Conservation (phyloP, 441 rosid genomes). For the Populus trichocarpa region DNA sequence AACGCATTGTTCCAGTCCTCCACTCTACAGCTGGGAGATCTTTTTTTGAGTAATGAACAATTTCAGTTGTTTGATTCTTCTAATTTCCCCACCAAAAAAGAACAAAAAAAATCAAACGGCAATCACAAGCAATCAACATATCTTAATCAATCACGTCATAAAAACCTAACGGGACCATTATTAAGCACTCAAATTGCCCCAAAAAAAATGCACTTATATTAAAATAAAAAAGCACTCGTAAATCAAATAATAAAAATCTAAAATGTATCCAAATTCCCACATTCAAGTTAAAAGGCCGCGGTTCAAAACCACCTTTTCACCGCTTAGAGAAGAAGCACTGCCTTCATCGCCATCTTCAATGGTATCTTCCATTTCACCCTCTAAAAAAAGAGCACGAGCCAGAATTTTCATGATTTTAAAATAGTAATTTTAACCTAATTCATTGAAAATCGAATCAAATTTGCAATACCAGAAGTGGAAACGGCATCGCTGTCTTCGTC, state of each 20-base stretch:
- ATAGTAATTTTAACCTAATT: too few species aligned
- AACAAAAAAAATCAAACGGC: conserved; percentile 1
- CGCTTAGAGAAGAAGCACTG: conserved; percentile 30
- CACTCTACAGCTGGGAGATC: conserved; percentile 30
- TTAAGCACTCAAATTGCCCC: not conserved
- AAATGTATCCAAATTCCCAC: not conserved
- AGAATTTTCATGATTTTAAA: not conserved
- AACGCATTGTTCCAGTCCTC: conserved; percentile 51
- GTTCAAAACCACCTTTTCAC: conserved; percentile 34
- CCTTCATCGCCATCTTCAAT: conserved; percentile 16
- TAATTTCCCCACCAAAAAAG: conserved; percentile 9
- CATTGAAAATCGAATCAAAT: not conserved
- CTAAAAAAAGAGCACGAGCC: conserved; percentile 31
- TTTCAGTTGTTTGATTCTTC: conserved; percentile 19
- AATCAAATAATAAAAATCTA: not conserved
- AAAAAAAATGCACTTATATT: not conserved
- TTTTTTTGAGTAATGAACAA: conserved; percentile 15
- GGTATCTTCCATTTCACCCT: conserved; percentile 34
- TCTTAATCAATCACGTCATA: not conserved
- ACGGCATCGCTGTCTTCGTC: not conserved
- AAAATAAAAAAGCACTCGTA: not conserved
- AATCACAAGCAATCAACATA: not conserved
- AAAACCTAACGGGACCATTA: not conserved
- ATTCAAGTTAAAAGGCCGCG: not conserved
- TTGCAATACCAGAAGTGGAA: conserved; percentile 43